Conservation (phyloP, 768 basidiomycete genomes). For the Leucosporidium yakuticum region DNA sequence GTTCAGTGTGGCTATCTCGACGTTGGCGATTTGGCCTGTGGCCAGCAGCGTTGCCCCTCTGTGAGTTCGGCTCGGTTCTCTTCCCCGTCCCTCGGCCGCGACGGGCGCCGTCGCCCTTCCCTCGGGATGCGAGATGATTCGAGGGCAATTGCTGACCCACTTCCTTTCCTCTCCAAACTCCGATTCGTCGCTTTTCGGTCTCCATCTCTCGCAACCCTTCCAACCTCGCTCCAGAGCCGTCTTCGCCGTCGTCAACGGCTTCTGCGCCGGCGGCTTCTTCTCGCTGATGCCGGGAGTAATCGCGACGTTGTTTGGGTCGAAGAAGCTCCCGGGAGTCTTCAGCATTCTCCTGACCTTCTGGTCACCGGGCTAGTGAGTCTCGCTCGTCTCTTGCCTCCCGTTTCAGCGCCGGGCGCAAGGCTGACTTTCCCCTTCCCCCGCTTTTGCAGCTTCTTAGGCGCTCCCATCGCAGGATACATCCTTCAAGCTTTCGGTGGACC, state of each 20-base stretch:
- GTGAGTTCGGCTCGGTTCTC: constrained; percentile 7
- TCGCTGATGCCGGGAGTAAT: not conserved
- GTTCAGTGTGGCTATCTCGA: constrained; percentile 23
- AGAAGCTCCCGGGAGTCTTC: not conserved
- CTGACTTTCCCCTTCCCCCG: not conserved
- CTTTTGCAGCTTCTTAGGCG: constrained; percentile 5
- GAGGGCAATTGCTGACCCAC: too few relatives aligned
- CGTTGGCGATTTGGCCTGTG: constrained; percentile 41
- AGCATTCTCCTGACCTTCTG: not conserved
- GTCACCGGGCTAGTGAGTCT: constrained; percentile 4
- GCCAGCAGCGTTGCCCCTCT: constrained; percentile 33
- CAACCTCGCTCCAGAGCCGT: too few relatives aligned
- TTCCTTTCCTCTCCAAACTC: too few relatives aligned
- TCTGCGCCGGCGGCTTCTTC: constrained; percentile 2
- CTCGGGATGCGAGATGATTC: too few relatives aligned
- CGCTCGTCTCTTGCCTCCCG: too few relatives aligned
- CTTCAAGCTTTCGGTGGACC: not conserved
- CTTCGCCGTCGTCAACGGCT: not conserved
- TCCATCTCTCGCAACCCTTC: too few relatives aligned
- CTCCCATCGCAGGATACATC: constrained; percentile 1
- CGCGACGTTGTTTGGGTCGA: not conserved
- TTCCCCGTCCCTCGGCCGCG: too few relatives aligned
- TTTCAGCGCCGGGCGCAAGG: too few relatives aligned
- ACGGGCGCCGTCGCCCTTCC: too few relatives aligned
- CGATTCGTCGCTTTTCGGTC: too few relatives aligned